Conservation (phyloP, 2,329 filamentous ascomycete species). For the Fusarium phyllophilum region DNA sequence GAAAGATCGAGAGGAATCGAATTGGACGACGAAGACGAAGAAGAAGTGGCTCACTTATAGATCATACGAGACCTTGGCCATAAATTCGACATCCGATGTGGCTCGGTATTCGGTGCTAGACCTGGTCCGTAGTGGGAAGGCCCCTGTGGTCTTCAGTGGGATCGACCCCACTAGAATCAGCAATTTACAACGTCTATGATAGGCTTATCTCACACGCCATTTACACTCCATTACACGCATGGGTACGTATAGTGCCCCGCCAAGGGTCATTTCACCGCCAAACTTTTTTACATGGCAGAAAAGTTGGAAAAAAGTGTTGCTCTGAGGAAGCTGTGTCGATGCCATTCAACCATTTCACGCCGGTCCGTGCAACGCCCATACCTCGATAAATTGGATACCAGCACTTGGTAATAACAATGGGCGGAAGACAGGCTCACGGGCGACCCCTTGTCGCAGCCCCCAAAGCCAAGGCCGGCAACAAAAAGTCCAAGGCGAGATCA, state of each 20-base stretch:
- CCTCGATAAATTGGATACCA: conserved; percentile 1
- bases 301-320: conserved; percentile 39
- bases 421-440: conserved; percentile 68
- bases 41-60: conserved; percentile 23
- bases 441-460: conserved; percentile 57
- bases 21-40: conserved; percentile 2
- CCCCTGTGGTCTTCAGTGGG: neutral
- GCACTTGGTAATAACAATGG: conserved; percentile 54
- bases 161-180: conserved; percentile 25
- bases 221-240: conserved; percentile 13
- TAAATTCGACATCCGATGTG: conserved; percentile 37
- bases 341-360: neutral
- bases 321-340: neutral
- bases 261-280: conserved; percentile 41
- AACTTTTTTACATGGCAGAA: conserved; percentile 44
- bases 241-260: conserved; percentile 38
- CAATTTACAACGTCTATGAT: conserved; percentile 44
- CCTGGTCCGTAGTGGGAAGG: conserved; percentile 13
- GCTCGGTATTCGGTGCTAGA: conserved; percentile 33
- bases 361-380: conserved; percentile 32
- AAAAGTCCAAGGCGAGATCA: conserved; percentile 61
- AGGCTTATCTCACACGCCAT: conserved; percentile 39
- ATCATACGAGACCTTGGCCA: conserved; percentile 32
- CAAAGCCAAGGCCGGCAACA: conserved; percentile 44
- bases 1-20: conserved; percentile 2